These are phyloP conservation scores for Sugiyamaella mastotermitis DNA, from an alignment of 805 yeast genomes.

Conservation along the genomic window DNA sequence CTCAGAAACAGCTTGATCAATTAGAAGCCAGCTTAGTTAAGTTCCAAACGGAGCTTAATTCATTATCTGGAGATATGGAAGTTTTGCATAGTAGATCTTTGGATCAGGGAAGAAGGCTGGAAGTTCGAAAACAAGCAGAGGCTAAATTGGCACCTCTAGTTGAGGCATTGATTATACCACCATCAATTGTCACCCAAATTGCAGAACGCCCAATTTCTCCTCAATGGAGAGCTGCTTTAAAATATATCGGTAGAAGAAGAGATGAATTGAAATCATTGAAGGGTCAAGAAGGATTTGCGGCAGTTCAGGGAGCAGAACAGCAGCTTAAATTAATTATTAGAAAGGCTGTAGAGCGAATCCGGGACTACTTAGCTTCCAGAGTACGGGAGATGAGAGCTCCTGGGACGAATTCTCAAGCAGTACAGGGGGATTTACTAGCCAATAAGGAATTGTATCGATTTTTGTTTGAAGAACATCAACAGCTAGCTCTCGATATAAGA, in stretches of 20 bases:
- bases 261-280: conserved; percentile 16
- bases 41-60: conserved; percentile 54
- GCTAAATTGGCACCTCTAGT: conserved; percentile 65
- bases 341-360: conserved; percentile 68
- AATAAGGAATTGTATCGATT: conserved; percentile 60
- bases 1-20: conserved; percentile 35
- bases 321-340: conserved; percentile 47
- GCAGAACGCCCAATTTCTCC: conserved; percentile 50
- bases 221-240: conserved; percentile 47
- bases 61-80: conserved; percentile 56
- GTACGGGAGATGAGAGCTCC: conserved; percentile 65
- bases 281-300: conserved; percentile 14
- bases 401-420: conserved; percentile 61
- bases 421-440: conserved; percentile 60
- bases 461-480: conserved; percentile 46
- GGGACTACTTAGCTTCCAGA: conserved; percentile 58
- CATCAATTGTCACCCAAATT: conserved; percentile 56
- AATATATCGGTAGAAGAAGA: conserved; percentile 18
- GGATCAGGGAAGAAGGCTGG: conserved; percentile 41
- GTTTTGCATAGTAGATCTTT: conserved; percentile 50
- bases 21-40: conserved; percentile 45
- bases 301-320: conserved; percentile 19
- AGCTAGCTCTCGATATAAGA: conserved; percentile 64
- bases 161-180: conserved; percentile 69
- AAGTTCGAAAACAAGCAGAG: conserved; percentile 43